Evolutionary conservation across 129 eudicot genomes (phyloP).

Genomic region (Lactuca saligna): DNA sequence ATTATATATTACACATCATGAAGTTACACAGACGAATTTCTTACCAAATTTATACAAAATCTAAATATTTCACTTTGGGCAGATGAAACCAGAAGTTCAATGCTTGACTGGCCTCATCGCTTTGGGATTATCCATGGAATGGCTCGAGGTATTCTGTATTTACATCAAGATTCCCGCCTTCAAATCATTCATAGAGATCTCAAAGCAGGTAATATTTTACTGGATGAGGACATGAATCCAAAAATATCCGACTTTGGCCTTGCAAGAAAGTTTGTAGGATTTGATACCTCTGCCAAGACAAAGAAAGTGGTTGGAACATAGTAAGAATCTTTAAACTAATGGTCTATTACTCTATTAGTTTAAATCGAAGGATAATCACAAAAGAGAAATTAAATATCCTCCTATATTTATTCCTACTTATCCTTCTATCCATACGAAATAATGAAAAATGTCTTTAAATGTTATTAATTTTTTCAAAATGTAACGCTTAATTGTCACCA

Average conservation of each 20-base stretch:
- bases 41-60: not conserved
- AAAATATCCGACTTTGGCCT: slow-evolving; percentile 32
- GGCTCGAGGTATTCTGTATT: slow-evolving; percentile 26
- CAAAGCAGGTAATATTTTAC: slow-evolving; percentile 22
- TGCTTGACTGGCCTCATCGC: slow-evolving; percentile 28
- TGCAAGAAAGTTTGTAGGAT: slow-evolving; percentile 29
- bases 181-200: slow-evolving; percentile 29
- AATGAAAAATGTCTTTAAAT: no score
- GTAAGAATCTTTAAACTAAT: slow-evolving; percentile 14
- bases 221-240: slow-evolving; percentile 25
- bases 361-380: no score
- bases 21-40: not conserved
- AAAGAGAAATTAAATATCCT: no score
- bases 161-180: slow-evolving; percentile 31
- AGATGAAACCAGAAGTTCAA: slow-evolving; percentile 20
- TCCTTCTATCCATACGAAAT: no score
- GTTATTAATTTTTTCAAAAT: no score
- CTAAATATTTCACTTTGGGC: not conserved
- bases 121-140: slow-evolving; percentile 17
- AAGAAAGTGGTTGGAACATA: slow-evolving; percentile 32
- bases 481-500: no score
- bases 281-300: slow-evolving; percentile 19
- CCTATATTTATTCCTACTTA: no score
- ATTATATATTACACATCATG: not conserved
- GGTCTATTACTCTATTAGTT: not conserved